Evolutionary conservation across 225 moss, liverwort and hornwort genomes (phyloP).

Genomic region (Thuidium tamariscinum): DNA sequence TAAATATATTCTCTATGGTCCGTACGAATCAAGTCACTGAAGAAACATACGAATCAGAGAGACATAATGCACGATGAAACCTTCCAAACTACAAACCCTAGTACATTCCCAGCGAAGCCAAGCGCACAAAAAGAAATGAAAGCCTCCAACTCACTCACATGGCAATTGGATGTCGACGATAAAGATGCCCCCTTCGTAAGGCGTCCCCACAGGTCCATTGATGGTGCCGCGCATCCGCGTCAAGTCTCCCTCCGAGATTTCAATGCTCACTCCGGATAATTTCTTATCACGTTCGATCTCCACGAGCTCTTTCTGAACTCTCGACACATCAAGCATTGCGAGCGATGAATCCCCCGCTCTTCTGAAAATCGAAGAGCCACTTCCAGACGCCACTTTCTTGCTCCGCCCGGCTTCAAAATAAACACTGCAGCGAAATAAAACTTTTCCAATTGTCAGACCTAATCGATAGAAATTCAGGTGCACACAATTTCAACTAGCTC

Average conservation of each 20-base stretch:
- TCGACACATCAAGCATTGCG: constrained; percentile 96
- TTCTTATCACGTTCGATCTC: constrained; percentile 90
- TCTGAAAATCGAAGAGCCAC: not conserved
- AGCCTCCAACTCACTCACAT: constrained; percentile 47
- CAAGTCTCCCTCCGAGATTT: constrained; percentile 68
- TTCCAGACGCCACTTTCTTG: constrained; percentile 11
- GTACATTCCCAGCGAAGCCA: not conserved
- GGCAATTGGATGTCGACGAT: constrained; percentile 83
- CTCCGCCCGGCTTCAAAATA: not conserved
- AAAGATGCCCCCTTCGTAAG: constrained; percentile 89
- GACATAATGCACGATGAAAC: not conserved
- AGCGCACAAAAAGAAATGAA: not conserved
- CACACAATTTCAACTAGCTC: not conserved
- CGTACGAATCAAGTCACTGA: not conserved
- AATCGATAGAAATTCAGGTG: not conserved
- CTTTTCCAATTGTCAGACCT: not conserved
- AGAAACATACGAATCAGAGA: not conserved
- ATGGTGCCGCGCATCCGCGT: constrained; percentile 94
- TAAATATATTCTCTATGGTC: not conserved
- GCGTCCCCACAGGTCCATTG: constrained; percentile 77
- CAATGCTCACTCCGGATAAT: constrained; percentile 84
- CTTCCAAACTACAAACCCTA: not conserved
- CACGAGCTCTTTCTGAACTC: constrained; percentile 99
- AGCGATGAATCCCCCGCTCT: not conserved
- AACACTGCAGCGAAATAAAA: not conserved